Conservation (phyloP, 1,139 yeast species). For the Suhomyces panamericanus region DNA sequence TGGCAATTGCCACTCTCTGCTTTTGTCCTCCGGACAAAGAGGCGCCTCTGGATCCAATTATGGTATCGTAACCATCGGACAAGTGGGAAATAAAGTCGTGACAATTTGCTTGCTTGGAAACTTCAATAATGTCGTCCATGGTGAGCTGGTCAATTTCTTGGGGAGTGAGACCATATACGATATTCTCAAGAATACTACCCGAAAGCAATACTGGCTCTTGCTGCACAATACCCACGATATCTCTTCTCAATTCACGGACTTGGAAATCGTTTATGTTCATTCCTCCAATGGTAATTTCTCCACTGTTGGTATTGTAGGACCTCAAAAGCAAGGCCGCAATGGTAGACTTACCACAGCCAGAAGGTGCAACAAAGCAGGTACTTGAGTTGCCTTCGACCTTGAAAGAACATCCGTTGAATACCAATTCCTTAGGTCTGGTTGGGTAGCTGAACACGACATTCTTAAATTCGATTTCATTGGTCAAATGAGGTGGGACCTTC, state of each 20-base stretch:
- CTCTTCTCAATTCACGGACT: conserved; percentile 68
- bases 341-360: conserved; percentile 92
- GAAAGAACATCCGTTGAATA: conserved; percentile 66
- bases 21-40: conserved; percentile 83
- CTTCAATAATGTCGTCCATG: conserved; percentile 45
- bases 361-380: conserved; percentile 87
- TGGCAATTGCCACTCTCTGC: conserved; percentile 84
- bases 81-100: conserved; percentile 52
- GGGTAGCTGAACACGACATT: conserved; percentile 80
- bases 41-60: conserved; percentile 58
- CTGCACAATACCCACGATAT: conserved; percentile 76
- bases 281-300: conserved; percentile 68
- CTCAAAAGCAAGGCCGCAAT: conserved; percentile 72
- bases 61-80: conserved; percentile 56
- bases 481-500: conserved; percentile 40
- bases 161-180: conserved; percentile 69
- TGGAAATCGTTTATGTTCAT: conserved; percentile 62
- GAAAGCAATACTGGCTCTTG: conserved; percentile 85
- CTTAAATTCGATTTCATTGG: conserved; percentile 63
- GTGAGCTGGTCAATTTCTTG: conserved; percentile 44
- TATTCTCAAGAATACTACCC: conserved; percentile 77
- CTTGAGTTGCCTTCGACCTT: conserved; percentile 69
- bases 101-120: conserved; percentile 53
- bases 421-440: conserved; percentile 74
- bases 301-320: conserved; percentile 58